A percentile compares a stretch with the other conserved stretches of the same genome.
Conservation (phyloP, 805 yeast species). For the Citeromyces matritensis region DNA sequence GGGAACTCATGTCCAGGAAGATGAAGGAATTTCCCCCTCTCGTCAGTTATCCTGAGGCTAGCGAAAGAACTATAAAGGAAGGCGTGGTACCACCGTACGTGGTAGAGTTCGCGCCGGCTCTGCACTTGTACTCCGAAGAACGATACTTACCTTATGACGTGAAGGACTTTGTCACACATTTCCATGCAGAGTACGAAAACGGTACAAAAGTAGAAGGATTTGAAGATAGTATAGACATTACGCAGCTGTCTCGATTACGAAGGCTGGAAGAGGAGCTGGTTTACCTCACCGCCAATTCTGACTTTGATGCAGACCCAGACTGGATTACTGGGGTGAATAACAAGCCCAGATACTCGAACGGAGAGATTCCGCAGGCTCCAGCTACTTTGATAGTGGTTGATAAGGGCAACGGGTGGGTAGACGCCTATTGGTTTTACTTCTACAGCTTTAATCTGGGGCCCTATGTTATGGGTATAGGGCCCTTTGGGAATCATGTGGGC, state of each 20-base stretch:
- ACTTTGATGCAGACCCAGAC: constrained; percentile 59
- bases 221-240: constrained; percentile 10
- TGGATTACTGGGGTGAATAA: constrained; percentile 72
- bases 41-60: constrained; percentile 12
- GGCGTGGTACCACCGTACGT: constrained; percentile 57
- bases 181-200: constrained; percentile 36
- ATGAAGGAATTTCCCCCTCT: constrained; percentile 20
- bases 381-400: constrained; percentile 75
- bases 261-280: constrained; percentile 17
- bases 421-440: constrained; percentile 92
- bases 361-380: constrained; percentile 63
- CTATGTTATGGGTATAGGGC: constrained; percentile 94
- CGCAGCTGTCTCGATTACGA: constrained; percentile 17
- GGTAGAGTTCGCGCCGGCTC: constrained; percentile 56
- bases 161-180: constrained; percentile 49
- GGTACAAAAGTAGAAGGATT: constrained; percentile 22
- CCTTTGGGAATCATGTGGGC: constrained; percentile 93
- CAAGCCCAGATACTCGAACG: constrained; percentile 57
- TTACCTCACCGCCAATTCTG: constrained; percentile 51
- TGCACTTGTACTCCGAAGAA: constrained; percentile 83
- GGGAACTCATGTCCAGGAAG: neutral
- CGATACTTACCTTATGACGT: constrained; percentile 74
- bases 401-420: constrained; percentile 90
- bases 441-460: constrained; percentile 93
- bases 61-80: constrained; percentile 21